phyloP scores from a whole-genome alignment of 306 rosid genomes.

The Parietaria judaica region DNA sequence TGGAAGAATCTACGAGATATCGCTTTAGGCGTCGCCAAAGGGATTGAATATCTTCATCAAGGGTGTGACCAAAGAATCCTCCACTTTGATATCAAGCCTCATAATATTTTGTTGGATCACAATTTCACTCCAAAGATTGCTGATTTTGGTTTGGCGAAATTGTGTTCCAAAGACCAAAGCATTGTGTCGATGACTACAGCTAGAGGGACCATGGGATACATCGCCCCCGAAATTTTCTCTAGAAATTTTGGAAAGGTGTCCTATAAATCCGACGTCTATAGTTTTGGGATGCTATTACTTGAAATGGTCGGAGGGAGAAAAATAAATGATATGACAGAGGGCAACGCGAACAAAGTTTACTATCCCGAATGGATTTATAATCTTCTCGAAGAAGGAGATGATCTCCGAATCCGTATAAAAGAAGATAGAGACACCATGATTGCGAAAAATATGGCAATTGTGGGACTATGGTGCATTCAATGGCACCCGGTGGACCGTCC shows the following conservation, averaged over 20 bases:
- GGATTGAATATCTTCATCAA: constrained; percentile 9
- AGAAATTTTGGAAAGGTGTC: no score
- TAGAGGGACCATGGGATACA: constrained; percentile 1
- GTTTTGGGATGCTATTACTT: no score
- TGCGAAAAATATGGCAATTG: background rate
- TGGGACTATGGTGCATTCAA: background rate
- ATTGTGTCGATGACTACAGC: background rate
- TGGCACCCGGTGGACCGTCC: background rate
- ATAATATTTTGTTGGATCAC: background rate
- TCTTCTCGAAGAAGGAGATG: constrained; percentile 10
- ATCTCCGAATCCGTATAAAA: background rate
- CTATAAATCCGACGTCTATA: no score
- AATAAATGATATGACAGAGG: background rate
- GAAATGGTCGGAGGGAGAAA: background rate
- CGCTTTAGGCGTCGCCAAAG: constrained; percentile 5
- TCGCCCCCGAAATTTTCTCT: no score
- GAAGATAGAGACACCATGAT: constrained; percentile 7
- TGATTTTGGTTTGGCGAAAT: background rate
- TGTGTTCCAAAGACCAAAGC: no score
- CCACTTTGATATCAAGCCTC: no score
- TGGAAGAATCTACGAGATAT: constrained; percentile 3
- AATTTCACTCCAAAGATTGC: constrained; percentile 12
- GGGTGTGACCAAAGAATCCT: no score
- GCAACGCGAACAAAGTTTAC: constrained; percentile 1
- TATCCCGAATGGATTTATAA: constrained; percentile 16